Percentiles rank a stretch among this genome's conserved stretches.
These are phyloP conservation scores for Oxytropis ochrocephala DNA, from an alignment of 306 rosid species.

Conservation along the genomic window DNA sequence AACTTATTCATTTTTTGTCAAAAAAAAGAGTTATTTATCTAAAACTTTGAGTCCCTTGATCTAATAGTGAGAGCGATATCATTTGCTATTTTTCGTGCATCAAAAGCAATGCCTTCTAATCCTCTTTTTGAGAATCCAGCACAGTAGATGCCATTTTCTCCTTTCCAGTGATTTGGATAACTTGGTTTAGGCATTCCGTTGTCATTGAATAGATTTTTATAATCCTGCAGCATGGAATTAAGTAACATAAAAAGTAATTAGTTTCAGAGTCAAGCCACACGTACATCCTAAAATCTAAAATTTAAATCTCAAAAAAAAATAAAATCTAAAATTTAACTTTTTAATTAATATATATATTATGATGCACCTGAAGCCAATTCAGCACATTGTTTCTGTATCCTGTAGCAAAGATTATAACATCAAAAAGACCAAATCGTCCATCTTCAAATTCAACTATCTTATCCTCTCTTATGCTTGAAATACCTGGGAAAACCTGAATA, in stretches of 20 bases:
- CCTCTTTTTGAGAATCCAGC: conserved; percentile 53
- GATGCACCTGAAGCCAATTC: conserved; percentile 57
- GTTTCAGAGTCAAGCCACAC: not conserved
- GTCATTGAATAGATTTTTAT: conserved; percentile 35
- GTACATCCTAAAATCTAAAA: not conserved
- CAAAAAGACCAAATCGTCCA: conserved; percentile 29
- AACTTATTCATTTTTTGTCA: too few relatives aligned
- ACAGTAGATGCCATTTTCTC: conserved; percentile 35
- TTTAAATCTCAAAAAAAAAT: too few relatives aligned
- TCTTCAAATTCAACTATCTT: conserved; percentile 28
- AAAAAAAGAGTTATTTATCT: not conserved
- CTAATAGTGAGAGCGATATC: conserved; percentile 18
- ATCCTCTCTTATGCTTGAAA: conserved; percentile 22
- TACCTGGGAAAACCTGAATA: conserved; percentile 40
- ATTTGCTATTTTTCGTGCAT: conserved; percentile 37
- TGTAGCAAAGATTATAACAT: conserved; percentile 60
- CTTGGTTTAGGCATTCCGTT: conserved; percentile 49
- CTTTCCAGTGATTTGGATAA: conserved; percentile 57
- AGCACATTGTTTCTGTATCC: conserved; percentile 53
- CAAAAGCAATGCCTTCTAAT: conserved; percentile 39
- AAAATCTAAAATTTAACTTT: not conserved
- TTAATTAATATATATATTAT: not conserved
- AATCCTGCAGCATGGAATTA: conserved; percentile 33
- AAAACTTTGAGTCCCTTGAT: not conserved
- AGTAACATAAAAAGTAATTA: not conserved